Evolutionary conservation across 129 eudicot species (phyloP), one percentile per base, ranked within the genome.

Genomic region (Glebionis coronaria): DNA sequence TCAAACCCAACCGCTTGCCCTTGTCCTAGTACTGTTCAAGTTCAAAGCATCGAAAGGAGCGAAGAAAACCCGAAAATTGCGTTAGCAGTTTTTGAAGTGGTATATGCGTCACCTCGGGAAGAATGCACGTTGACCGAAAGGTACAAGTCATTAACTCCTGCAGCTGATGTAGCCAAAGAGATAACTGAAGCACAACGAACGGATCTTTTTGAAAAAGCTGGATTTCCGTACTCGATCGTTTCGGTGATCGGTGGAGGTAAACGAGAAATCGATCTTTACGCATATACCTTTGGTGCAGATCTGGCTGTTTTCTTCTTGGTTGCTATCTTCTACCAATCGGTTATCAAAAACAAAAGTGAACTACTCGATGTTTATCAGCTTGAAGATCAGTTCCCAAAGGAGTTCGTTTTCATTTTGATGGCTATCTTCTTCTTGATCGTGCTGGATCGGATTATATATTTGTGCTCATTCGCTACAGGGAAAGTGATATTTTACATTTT

Each of bases 321-420:
- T 42, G 67, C 76, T 0, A 78, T 82, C 16, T 82, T 82, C 47
- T 82, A 82, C 61, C 79, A 78, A 71, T 82, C 87, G 15, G 83
- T 82, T 70, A 82, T 82, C 63, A 82, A 78, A 71, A 78, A 82
- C 61, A 82, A 78, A 63, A 82, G 83, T 52, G 87, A 82, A 45
- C 50, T 82, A 47, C 82, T 82, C 15, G 87, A 82, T 66, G 87
- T 82, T 31, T 82, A 82, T 56, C 87, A 82, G 74, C 79, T 82
- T 20, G 87, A 82, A 82, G 87, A 82, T 68, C 87, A 82, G 76
- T 82, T 82, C 64, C 87, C 87, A 0, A 82, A 82, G 65, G 87
- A 82, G 70, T 82, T 78, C 11, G 87, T 82, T 29, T 75, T 82
- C 61, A 67, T 82, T 54, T 65, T 82, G 44, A 79, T 82, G 87